phyloP scores from a whole-genome alignment of 208 protist species.

The Trypanosoma boissoni region DNA sequence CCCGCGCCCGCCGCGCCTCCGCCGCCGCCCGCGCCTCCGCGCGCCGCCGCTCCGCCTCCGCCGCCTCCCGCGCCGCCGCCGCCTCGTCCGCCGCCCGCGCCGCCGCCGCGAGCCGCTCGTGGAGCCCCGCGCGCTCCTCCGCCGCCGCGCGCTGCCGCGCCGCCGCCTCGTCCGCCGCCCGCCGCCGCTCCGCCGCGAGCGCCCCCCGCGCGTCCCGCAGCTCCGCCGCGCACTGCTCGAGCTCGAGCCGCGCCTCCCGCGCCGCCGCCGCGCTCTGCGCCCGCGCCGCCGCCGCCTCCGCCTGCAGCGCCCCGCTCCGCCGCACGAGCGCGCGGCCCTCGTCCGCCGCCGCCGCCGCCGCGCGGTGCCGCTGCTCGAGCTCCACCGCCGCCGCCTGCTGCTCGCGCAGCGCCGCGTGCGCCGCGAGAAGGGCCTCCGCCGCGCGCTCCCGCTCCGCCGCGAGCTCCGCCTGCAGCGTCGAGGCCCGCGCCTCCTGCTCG shows the following conservation, averaged over 20 bases:
- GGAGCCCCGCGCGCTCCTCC: constrained; percentile 27
- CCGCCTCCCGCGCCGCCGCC: constrained; percentile 23
- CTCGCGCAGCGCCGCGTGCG: constrained; percentile 74
- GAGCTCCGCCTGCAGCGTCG: constrained; percentile 39
- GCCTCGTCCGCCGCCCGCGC: constrained; percentile 16
- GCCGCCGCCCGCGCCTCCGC: constrained; percentile 39
- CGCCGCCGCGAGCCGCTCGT: constrained; percentile 22
- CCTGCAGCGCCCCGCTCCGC: constrained; percentile 63
- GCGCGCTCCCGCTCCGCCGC: constrained; percentile 57
- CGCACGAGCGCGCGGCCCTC: constrained; percentile 69
- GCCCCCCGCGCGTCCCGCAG: constrained; percentile 35
- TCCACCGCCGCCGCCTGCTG: constrained; percentile 64
- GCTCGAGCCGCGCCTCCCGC: constrained; percentile 20
- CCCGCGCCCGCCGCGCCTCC: neutral
- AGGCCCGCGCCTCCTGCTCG: constrained; percentile 65
- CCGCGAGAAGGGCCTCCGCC: constrained; percentile 58
- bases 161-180: constrained; percentile 26
- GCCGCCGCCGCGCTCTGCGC: constrained; percentile 56
- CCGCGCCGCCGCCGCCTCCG: constrained; percentile 63
- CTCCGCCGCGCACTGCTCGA: constrained; percentile 24
- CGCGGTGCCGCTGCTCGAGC: constrained; percentile 68
- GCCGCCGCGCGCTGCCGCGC: constrained; percentile 30
- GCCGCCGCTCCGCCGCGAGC: constrained; percentile 13
- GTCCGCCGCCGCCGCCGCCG: constrained; percentile 48
- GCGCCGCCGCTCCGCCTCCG: constrained; percentile 26